Evolutionary conservation across 352 stramenopile genomes (phyloP).

Genomic region (Globisporangium perplexum): DNA sequence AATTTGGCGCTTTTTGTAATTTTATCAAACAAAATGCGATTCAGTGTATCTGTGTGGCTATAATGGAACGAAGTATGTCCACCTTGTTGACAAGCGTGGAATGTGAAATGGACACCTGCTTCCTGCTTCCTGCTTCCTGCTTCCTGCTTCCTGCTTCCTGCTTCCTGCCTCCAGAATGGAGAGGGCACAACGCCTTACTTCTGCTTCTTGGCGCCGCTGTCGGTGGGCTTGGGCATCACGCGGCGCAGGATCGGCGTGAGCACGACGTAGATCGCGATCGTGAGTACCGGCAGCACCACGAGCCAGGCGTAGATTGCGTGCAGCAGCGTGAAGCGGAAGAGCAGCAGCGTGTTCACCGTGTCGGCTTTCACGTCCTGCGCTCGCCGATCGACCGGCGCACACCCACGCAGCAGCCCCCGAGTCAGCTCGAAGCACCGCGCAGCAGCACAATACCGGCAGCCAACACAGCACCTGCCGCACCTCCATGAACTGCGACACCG

Average conservation of each 20-base stretch:
- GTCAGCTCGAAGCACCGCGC: background rate
- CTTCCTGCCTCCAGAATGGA: no score
- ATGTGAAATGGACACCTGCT: no score
- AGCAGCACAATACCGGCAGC: background rate
- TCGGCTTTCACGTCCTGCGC: constrained; percentile 60
- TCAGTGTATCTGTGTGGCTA: background rate
- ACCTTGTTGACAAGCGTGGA: no score
- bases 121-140: no score
- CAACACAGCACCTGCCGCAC: constrained; percentile 6
- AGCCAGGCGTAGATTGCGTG: constrained; percentile 81
- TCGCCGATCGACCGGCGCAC: background rate
- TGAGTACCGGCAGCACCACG: constrained; percentile 55
- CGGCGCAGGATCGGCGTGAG: constrained; percentile 58
- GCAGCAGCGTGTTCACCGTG: constrained; percentile 62
- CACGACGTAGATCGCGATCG: constrained; percentile 52
- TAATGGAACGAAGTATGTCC: background rate
- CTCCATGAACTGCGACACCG: constrained; percentile 56
- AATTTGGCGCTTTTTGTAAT: no score
- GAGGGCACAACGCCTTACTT: constrained; percentile 2
- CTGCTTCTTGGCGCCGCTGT: constrained; percentile 19
- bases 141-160: no score
- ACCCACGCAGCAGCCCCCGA: background rate
- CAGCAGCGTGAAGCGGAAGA: constrained; percentile 77
- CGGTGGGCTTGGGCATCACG: constrained; percentile 59
- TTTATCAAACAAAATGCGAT: no score